Evolutionary conservation across 371 early-diverging fungal genomes (phyloP), one percentile per base, ranked within the genome.

Genomic region (Homolaphlyctis polyrhiza): DNA sequence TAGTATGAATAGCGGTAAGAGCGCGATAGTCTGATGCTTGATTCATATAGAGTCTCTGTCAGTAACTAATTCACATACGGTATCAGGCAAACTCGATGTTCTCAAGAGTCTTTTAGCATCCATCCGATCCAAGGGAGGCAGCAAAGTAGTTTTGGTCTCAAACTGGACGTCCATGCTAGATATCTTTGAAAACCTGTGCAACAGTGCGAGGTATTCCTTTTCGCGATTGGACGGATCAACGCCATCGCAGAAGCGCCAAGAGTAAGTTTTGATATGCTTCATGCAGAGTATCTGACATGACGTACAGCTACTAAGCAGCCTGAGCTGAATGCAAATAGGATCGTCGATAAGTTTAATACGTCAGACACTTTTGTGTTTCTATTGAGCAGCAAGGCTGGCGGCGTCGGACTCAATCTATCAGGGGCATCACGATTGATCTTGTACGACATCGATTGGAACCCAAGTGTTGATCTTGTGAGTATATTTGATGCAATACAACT

Each of bases 131-230:
- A 3, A 4, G 13, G 64, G 66, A 14, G 27, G 43, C 32, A 69
- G 68, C 47, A 70, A 73, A 69, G 85, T 89, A 0, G 87, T 91
- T 1, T 66, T 91, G 2, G 88, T 91, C 34, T 86, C 86, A 47
- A 88, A 88, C 64, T 88, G 79, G 62, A 87, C 86, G 21, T 74
- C 80, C 51, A 84, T 83, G n/a, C 70, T 89, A n/a, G 87, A 89
- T 61, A 61, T 87, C 18, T 74, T 88, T 32, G 81, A 83, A 63
- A 67, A 34, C 21, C 57, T 82, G 35, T 78, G 83, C 57, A 52
- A 62, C 1, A 57, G 60, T 28, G 47, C 61, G 8, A 60, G 70
- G 0, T 81, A 76, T 65, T 63, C 60, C 4, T 84, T 62, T 60
- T 63, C 83, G 27, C 73, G 88, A 3, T 73, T 90, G 28, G 87